These are phyloP conservation scores for Ganoderma meredithae DNA, from an alignment of 1,284 basidiomycete species.

Conservation along the genomic window DNA sequence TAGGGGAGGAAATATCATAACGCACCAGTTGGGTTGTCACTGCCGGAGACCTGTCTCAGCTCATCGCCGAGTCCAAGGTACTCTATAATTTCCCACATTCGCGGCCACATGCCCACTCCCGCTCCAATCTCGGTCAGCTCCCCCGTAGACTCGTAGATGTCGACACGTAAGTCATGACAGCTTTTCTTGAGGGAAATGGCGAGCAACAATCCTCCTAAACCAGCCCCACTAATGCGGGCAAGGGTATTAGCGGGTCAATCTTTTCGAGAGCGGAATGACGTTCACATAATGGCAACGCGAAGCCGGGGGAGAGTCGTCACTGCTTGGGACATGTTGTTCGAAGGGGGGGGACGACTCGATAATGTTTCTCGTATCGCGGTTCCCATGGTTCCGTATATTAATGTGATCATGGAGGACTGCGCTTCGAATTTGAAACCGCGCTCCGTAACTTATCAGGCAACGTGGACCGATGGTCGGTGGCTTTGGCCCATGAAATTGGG, in stretches of 20 bases:
- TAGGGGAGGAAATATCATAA: no score
- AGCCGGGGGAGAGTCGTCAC: background rate
- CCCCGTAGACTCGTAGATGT: conserved; percentile 50
- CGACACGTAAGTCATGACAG: conserved; percentile 46
- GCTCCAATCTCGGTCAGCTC: conserved; percentile 51
- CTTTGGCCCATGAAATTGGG: background rate
- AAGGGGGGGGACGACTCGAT: background rate
- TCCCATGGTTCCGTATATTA: background rate
- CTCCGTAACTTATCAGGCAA: background rate
- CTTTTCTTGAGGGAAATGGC: conserved; percentile 45
- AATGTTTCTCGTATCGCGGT: background rate
- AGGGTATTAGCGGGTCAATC: background rate
- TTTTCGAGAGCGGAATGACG: background rate
- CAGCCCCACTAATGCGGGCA: conserved; percentile 42
- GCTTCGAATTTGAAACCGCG: background rate
- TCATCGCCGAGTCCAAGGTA: conserved; percentile 35
- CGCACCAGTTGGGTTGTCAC: conserved; percentile 5
- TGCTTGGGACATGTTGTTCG: background rate
- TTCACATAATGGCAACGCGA: conserved; percentile 7
- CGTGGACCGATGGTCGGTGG: background rate
- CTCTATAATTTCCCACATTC: conserved; percentile 34
- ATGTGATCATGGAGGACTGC: background rate
- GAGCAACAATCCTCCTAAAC: conserved; percentile 46
- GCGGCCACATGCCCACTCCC: conserved; percentile 44
- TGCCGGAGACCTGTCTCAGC: conserved; percentile 17